Base-by-base conservation (phyloP, 305 asterid genomes). In the Fraxinus angustifolia region DNA sequence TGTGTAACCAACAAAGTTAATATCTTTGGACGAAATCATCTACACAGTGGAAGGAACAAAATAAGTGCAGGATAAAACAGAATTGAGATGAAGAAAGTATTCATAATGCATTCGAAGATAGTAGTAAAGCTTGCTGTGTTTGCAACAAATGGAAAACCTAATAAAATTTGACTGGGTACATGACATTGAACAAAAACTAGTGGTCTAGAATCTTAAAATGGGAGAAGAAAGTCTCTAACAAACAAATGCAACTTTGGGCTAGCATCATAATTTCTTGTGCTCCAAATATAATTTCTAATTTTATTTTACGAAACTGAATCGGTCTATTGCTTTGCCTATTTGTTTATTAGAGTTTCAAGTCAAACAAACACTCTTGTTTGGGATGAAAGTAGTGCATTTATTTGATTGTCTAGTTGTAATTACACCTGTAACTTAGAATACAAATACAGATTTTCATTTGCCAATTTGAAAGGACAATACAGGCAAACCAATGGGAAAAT, bases 1-100 rank as follows among this genome's bases (percentile, higher is more conserved):
- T 0, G 99, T 95, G 91, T 93, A 95, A 78, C 99, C 99, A n/a
- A 95, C 97, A 88, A 95, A 95, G 90, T 95, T 92, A 84, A 95
- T 87, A 79, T 95, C 99, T 88, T 95, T 95, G 82, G 97, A 93
- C 35, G 99, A 92, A 86, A 95, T 95, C 98, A 94, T 94, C 96
- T 93, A 90, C 75, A 85, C 85, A 50, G 40, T 36, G 75, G 79
- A 77, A 68, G 21, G 38, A 77, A 50, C 72, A 80, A 80, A 82
- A 79, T 31, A 79, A 80, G 80, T 72, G 72, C 42, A 74, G 76
- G 75, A 11, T 77, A 82, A 78, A 33, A 79, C 35, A 70, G 4
- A 81, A 68, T 14, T 28, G 42, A 68, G 19, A 68, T 30, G 34
- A 74, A 28, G 75, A 81, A 73, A 74, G 56, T 48, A 62, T 71